Conservation (phyloP, 78 protist genomes). For the Pigoraptor vietnamica region DNA sequence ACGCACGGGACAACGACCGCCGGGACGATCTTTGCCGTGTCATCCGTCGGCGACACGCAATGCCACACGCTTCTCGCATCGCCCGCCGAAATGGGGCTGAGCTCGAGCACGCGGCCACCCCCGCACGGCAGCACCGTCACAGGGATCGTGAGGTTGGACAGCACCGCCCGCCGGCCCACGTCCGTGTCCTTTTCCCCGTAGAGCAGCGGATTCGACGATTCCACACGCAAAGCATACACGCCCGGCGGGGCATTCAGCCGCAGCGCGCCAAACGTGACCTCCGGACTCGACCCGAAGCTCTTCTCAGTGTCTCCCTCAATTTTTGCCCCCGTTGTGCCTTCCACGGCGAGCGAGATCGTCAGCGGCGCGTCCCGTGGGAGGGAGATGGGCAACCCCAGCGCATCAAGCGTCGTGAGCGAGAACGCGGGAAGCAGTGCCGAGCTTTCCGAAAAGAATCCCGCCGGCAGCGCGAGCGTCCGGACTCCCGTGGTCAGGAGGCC, state of each 20-base stretch:
- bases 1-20: background rate
- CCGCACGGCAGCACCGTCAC: background rate
- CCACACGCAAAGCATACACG: background rate
- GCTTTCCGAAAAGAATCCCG: background rate
- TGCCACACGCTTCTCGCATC: background rate
- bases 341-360: background rate
- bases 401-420: background rate
- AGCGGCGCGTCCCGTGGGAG: background rate
- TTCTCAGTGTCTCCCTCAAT: background rate
- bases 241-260: background rate
- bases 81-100: background rate
- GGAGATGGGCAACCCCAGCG: background rate
- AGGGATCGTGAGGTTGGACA: background rate
- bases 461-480: background rate
- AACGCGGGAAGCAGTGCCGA: background rate
- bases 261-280: background rate
- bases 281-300: background rate
- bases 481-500: background rate
- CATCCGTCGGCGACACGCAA: background rate
- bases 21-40: background rate
- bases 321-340: background rate
- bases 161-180: background rate
- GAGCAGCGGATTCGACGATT: background rate
- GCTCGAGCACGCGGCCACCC: background rate
- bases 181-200: background rate